A percentile compares a stretch with the other conserved stretches of the same genome.
phyloP scores from a whole-genome alignment of 192 early-diverging fungal genomes.

The Phlyctochytrium arcticum region DNA sequence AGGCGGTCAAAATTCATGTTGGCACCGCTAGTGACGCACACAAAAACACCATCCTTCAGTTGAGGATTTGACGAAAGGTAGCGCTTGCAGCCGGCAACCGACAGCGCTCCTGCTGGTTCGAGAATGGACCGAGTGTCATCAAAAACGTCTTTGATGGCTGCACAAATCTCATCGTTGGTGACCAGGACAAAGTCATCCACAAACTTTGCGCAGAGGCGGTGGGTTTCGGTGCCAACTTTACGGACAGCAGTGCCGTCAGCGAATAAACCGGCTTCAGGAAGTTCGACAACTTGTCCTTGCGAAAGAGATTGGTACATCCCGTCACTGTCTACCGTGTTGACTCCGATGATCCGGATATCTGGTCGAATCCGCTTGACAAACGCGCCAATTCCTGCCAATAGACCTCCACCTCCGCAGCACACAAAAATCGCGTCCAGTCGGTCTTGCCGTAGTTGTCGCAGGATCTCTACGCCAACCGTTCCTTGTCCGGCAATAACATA shows the following conservation, averaged over 20 bases:
- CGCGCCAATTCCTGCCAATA: constrained; percentile 44
- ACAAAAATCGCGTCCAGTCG: constrained; percentile 49
- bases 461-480: constrained; percentile 49
- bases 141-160: constrained; percentile 44
- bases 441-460: constrained; percentile 41
- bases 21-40: constrained; percentile 41
- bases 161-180: constrained; percentile 46
- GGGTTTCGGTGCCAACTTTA: constrained; percentile 41
- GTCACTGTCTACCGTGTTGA: constrained; percentile 44
- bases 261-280: constrained; percentile 44
- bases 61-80: too few species aligned
- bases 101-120: constrained; percentile 52
- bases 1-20: constrained; percentile 59
- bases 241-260: constrained; percentile 47
- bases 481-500: constrained; percentile 54
- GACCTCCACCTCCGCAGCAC: constrained; percentile 46
- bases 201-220: constrained; percentile 21
- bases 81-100: constrained; percentile 45
- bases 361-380: constrained; percentile 49
- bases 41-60: constrained; percentile 39
- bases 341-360: constrained; percentile 46
- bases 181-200: constrained; percentile 51
- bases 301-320: constrained; percentile 43
- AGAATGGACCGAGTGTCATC: constrained; percentile 50
- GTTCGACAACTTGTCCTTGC: constrained; percentile 30